These are phyloP conservation scores for Termitomyces sp. DNA, from an alignment of 768 basidiomycete genomes.

Conservation along the genomic window DNA sequence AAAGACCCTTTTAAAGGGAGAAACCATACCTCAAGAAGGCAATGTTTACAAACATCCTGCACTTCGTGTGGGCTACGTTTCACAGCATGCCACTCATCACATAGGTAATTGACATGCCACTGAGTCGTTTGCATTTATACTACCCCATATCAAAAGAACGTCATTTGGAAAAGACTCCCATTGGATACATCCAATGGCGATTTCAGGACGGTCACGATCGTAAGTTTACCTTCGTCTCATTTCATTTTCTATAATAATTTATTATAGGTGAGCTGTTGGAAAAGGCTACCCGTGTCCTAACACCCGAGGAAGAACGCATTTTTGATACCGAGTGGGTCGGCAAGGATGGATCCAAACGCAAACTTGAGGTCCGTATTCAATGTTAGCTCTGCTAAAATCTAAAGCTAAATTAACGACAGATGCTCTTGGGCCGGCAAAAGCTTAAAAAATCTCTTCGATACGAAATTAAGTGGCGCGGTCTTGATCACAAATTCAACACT, in stretches of 20 bases:
- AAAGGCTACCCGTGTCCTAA: constrained; percentile 86
- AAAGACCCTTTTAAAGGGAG: constrained; percentile 51
- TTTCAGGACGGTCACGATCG: constrained; percentile 99
- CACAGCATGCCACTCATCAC: constrained; percentile 97
- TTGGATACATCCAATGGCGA: constrained; percentile 97
- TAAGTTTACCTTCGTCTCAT: constrained; percentile 27
- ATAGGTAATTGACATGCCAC: constrained; percentile 45
- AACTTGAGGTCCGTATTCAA: constrained; percentile 67
- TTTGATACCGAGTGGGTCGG: constrained; percentile 88
- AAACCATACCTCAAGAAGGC: constrained; percentile 88
- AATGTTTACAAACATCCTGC: constrained; percentile 92
- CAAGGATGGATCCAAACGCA: constrained; percentile 85
- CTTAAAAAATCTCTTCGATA: constrained; percentile 94
- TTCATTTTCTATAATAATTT: not conserved
- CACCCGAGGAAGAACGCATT: constrained; percentile 75
- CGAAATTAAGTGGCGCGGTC: constrained; percentile 81
- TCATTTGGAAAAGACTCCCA: constrained; percentile 94
- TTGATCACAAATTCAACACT: constrained; percentile 85
- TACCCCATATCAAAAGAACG: constrained; percentile 46
- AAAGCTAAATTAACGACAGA: constrained; percentile 30
- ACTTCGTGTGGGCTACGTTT: constrained; percentile 92
- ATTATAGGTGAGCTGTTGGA: constrained; percentile 77
- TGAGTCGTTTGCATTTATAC: constrained; percentile 3
- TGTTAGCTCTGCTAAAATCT: not conserved
- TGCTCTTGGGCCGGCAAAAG: constrained; percentile 94